These are phyloP conservation scores for Psilocybe cyanescens DNA, from an alignment of 768 basidiomycete genomes.

Conservation along the genomic window DNA sequence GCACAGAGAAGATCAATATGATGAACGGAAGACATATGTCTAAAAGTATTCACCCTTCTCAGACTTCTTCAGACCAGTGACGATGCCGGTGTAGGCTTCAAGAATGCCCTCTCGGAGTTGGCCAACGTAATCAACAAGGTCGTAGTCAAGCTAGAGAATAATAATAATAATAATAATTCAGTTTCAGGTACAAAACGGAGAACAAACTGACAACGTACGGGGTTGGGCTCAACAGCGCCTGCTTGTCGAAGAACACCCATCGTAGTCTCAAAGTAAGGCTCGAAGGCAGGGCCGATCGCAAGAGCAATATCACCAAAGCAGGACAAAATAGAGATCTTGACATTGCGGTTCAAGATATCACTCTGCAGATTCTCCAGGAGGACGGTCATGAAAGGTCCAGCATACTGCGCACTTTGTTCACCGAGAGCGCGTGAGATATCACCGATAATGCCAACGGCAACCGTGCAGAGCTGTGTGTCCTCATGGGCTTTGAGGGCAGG, in stretches of 20 bases:
- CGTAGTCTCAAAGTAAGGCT: slow-evolving; percentile 87
- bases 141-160: slow-evolving; percentile 69
- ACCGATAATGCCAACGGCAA: slow-evolving; percentile 94
- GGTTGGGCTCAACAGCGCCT: slow-evolving; percentile 84
- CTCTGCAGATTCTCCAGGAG: slow-evolving; percentile 91
- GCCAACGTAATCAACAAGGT: slow-evolving; percentile 90
- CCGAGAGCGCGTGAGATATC: slow-evolving; percentile 96
- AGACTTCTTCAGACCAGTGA: slow-evolving; percentile 87
- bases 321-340: slow-evolving; percentile 95
- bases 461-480: slow-evolving; percentile 94
- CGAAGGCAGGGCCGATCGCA: slow-evolving; percentile 84
- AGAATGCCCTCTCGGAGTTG: slow-evolving; percentile 92
- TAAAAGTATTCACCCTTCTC: slow-evolving; percentile 58
- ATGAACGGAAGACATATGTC: slow-evolving; percentile 7
- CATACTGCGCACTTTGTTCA: slow-evolving; percentile 81
- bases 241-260: slow-evolving; percentile 93
- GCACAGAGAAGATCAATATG: not conserved
- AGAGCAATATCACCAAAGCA: slow-evolving; percentile 98
- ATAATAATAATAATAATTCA: not conserved
- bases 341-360: slow-evolving; percentile 87
- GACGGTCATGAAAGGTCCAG: slow-evolving; percentile 88
- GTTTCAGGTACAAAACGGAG: not conserved
- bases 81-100: slow-evolving; percentile 95
- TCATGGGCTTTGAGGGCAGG: slow-evolving; percentile 91
- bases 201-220: slow-evolving; percentile 51